phyloP scores from a whole-genome alignment of 805 yeast genomes.

The Candida arabinofermentans region DNA sequence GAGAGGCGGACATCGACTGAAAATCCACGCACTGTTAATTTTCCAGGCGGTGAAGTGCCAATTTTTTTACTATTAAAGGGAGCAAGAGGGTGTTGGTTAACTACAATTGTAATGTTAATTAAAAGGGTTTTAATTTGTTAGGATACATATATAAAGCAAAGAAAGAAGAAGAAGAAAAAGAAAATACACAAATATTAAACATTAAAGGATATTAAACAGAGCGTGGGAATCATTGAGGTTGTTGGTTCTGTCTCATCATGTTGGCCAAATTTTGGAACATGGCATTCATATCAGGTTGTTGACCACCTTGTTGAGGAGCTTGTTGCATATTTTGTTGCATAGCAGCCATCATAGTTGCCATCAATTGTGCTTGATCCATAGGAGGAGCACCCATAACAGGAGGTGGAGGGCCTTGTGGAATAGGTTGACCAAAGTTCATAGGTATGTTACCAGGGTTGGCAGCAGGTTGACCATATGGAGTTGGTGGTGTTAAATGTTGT shows the following conservation, averaged over 20 bases:
- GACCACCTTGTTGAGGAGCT: slow-evolving; percentile 13
- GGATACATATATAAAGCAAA: too few species aligned
- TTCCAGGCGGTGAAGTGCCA: too few species aligned
- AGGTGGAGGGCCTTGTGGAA: slow-evolving; percentile 14
- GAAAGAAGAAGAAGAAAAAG: too few species aligned
- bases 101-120: too few species aligned
- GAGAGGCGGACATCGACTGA: too few species aligned
- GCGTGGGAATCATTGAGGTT: slow-evolving; percentile 1
- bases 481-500: slow-evolving; percentile 12
- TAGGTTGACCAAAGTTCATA: slow-evolving; percentile 18
- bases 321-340: slow-evolving; percentile 28
- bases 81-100: too few species aligned
- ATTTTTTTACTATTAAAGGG: too few species aligned
- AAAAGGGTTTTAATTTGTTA: too few species aligned
- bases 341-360: slow-evolving; percentile 33
- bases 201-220: too few species aligned
- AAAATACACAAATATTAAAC: too few species aligned
- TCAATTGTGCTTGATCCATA: slow-evolving; percentile 17
- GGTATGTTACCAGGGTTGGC: slow-evolving; percentile 23
- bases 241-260: slow-evolving; percentile 32
- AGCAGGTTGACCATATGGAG: slow-evolving; percentile 10
- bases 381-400: slow-evolving; percentile 8
- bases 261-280: slow-evolving; percentile 34
- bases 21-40: too few species aligned
- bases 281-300: slow-evolving; percentile 30